These are phyloP conservation scores for Thuidium tamariscinum DNA, from an alignment of 225 moss, liverwort and hornwort species.

Conservation along the genomic window DNA sequence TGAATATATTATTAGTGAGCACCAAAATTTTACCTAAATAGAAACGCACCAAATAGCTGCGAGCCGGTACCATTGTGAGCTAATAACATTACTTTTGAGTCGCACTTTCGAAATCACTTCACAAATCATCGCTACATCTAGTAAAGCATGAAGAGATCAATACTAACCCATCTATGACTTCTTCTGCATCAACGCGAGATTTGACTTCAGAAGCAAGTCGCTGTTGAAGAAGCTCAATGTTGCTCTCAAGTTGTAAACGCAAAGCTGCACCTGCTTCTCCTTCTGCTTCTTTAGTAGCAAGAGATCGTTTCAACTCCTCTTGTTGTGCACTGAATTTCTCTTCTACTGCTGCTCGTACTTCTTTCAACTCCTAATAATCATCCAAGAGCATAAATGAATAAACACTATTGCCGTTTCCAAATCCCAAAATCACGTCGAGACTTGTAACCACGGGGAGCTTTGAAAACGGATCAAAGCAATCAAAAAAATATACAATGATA, in stretches of 20 bases:
- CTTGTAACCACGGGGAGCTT: not conserved
- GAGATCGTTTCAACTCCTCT: conserved; percentile 58
- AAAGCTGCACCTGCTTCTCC: conserved; percentile 51
- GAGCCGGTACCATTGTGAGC: not conserved
- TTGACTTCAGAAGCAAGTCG: conserved; percentile 79
- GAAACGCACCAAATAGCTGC: not conserved
- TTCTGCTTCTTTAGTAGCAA: conserved; percentile 52
- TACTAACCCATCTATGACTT: conserved; percentile 62
- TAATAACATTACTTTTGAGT: not conserved
- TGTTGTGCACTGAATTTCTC: conserved; percentile 55
- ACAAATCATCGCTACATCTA: not conserved
- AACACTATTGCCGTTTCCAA: not conserved
- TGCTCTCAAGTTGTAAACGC: conserved; percentile 61
- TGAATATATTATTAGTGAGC: not conserved
- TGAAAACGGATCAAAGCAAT: not conserved
- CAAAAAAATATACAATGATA: not conserved
- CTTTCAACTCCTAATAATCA: conserved; percentile 59
- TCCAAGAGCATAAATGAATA: not conserved
- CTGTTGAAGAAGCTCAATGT: conserved; percentile 81
- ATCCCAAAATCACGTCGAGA: not conserved
- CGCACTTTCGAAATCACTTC: not conserved
- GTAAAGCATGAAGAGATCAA: not conserved
- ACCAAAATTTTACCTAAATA: not conserved
- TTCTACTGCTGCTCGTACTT: conserved; percentile 37
- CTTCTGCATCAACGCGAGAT: conserved; percentile 88